Conservation (phyloP, 2,329 filamentous ascomycete species). For the Fusarium torulosum region DNA sequence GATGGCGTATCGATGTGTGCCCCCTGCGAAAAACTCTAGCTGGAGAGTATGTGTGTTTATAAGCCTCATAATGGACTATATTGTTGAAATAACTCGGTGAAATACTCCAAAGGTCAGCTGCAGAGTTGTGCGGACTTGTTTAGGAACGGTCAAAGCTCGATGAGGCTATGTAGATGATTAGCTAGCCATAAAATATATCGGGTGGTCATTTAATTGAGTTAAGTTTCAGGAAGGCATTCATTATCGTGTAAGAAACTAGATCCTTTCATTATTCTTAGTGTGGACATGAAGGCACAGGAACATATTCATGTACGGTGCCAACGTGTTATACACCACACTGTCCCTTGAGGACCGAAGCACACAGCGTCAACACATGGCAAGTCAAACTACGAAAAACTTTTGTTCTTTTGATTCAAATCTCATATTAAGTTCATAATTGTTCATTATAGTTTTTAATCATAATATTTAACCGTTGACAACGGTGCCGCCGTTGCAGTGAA, state of each 20-base stretch:
- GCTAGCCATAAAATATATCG: background rate
- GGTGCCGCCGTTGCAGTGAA: slow-evolving; percentile 65
- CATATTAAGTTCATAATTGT: background rate
- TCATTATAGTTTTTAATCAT: background rate
- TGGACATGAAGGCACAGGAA: background rate
- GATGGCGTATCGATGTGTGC: slow-evolving; percentile 44
- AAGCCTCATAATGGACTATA: slow-evolving; percentile 39
- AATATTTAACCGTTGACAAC: slow-evolving; percentile 61
- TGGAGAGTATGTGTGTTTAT: slow-evolving; percentile 42
- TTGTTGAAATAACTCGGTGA: background rate
- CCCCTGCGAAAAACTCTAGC: slow-evolving; percentile 40
- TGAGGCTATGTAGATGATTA: background rate
- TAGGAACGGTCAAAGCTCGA: too few species aligned
- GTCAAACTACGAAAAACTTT: background rate
- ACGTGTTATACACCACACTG: fast-evolving
- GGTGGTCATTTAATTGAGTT: background rate
- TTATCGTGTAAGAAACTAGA: background rate
- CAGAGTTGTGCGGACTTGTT: background rate
- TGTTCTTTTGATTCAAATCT: background rate
- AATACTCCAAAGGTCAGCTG: background rate
- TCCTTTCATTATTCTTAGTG: background rate
- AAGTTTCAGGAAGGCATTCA: background rate
- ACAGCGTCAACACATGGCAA: background rate
- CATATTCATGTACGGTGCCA: background rate
- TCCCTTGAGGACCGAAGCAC: background rate